Conservation (phyloP, 2,329 filamentous ascomycete genomes). For the Colletotrichum higginsianum region DNA sequence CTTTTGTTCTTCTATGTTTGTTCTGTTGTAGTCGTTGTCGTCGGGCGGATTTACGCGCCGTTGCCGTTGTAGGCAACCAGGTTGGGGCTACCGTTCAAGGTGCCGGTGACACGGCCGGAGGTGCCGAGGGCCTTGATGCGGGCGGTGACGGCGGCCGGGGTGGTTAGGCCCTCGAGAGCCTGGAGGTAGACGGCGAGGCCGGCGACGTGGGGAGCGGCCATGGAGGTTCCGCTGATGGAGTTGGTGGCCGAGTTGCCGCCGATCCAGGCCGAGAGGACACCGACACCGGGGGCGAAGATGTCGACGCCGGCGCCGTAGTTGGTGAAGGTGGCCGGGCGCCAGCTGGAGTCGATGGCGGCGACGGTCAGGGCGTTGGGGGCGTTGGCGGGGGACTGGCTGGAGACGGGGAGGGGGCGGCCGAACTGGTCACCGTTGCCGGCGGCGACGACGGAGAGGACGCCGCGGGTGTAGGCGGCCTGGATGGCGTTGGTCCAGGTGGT, state of each 20-base stretch:
- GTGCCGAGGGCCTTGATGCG: constrained; percentile 60
- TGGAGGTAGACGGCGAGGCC: constrained; percentile 74
- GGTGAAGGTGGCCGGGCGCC: constrained; percentile 60
- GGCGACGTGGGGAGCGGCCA: constrained; percentile 73
- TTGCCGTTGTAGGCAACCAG: constrained; percentile 64
- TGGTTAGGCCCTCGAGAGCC: constrained; percentile 55
- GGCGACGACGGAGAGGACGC: constrained; percentile 68
- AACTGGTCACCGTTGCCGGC: constrained; percentile 66
- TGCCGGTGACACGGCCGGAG: constrained; percentile 54
- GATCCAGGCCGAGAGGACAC: constrained; percentile 63
- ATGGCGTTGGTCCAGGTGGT: constrained; percentile 64
- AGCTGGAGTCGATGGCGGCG: constrained; percentile 61
- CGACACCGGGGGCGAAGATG: constrained; percentile 65
- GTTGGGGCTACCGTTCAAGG: constrained; percentile 58
- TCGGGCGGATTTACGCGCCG: constrained; percentile 6
- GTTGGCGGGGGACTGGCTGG: constrained; percentile 63
- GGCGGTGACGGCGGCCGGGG: constrained; percentile 59
- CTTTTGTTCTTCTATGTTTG: neutral
- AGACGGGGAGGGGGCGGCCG: constrained; percentile 39
- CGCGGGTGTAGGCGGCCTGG: constrained; percentile 59
- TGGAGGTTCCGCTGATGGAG: constrained; percentile 71
- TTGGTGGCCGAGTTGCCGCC: constrained; percentile 57
- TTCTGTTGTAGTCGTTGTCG: neutral
- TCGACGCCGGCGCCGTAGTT: constrained; percentile 67
- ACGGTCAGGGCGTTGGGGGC: constrained; percentile 66